These are phyloP conservation scores for Botrytis fragariae DNA, from an alignment of 2,329 filamentous ascomycete species.

Conservation along the genomic window DNA sequence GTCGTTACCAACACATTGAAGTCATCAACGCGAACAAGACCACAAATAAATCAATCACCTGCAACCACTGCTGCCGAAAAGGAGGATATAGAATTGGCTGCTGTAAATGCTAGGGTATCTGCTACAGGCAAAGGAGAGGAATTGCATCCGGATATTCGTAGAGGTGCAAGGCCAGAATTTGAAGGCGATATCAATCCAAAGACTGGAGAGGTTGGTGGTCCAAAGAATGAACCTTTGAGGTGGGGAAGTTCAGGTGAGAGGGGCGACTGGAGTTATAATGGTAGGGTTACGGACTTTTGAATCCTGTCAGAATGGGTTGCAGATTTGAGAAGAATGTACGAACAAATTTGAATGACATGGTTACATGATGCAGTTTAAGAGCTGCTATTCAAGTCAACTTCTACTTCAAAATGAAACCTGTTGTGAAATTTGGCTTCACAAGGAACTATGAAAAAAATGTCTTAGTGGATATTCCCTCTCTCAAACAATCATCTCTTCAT, in stretches of 20 bases:
- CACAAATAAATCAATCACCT: slow-evolving; percentile 51
- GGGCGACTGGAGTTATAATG: slow-evolving; percentile 86
- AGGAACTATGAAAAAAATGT: too few species aligned
- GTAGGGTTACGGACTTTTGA: slow-evolving; percentile 86
- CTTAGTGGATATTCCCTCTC: background rate
- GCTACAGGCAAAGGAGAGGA: slow-evolving; percentile 60
- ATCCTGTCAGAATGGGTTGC: background rate
- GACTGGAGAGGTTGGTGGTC: slow-evolving; percentile 93
- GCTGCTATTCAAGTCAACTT: background rate
- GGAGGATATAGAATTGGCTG: slow-evolving; percentile 32
- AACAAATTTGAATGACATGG: background rate
- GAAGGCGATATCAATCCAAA: slow-evolving; percentile 87
- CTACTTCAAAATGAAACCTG: background rate
- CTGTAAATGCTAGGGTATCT: slow-evolving; percentile 45
- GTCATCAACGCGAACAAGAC: slow-evolving; percentile 35
- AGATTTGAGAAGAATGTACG: background rate
- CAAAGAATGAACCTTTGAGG: slow-evolving; percentile 92
- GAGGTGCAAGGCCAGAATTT: slow-evolving; percentile 86
- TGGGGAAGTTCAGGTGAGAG: slow-evolving; percentile 71
- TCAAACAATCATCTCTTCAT: background rate
- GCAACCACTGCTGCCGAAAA: slow-evolving; percentile 27
- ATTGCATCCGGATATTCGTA: slow-evolving; percentile 67
- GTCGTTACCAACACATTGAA: slow-evolving; percentile 27
- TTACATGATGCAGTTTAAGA: background rate
- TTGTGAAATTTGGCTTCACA: background rate